Evolutionary conservation across 2,329 filamentous ascomycete genomes (phyloP).

Genomic region (Curvularia spicifera): DNA sequence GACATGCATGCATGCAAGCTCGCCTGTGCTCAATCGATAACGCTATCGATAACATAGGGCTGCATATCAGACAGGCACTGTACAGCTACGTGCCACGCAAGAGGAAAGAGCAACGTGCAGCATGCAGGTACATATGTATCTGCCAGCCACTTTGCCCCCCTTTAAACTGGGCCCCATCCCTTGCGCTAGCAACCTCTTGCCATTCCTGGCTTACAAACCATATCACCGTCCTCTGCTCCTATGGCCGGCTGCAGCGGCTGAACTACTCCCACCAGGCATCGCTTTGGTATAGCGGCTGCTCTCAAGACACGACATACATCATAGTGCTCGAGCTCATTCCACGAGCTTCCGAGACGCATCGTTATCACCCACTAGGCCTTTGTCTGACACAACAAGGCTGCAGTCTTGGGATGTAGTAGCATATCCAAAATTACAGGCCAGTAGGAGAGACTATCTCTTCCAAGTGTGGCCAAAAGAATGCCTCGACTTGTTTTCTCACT

Average conservation of each 20-base stretch:
- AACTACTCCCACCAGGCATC: background rate
- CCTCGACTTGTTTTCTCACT: background rate
- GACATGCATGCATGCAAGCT: background rate
- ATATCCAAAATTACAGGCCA: background rate
- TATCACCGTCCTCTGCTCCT: background rate
- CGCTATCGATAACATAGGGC: constrained; percentile 8
- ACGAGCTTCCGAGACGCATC: background rate
- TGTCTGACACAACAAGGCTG: background rate
- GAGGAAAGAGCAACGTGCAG: background rate
- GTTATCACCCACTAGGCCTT: background rate
- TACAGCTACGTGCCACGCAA: background rate
- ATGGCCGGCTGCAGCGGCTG: background rate
- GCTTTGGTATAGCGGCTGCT: background rate
- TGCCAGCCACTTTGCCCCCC: background rate
- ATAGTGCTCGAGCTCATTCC: background rate
- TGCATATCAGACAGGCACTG: background rate
- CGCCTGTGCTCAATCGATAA: constrained; percentile 5
- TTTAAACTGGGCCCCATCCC: background rate
- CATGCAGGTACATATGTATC: background rate
- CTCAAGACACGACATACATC: background rate
- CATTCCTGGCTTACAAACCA: constrained; percentile 1
- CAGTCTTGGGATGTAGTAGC: background rate
- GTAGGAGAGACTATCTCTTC: background rate
- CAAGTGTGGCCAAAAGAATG: background rate
- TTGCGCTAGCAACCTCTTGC: background rate